Evolutionary conservation across 352 stramenopile genomes (phyloP).

Genomic region (Phytophthora melonis): DNA sequence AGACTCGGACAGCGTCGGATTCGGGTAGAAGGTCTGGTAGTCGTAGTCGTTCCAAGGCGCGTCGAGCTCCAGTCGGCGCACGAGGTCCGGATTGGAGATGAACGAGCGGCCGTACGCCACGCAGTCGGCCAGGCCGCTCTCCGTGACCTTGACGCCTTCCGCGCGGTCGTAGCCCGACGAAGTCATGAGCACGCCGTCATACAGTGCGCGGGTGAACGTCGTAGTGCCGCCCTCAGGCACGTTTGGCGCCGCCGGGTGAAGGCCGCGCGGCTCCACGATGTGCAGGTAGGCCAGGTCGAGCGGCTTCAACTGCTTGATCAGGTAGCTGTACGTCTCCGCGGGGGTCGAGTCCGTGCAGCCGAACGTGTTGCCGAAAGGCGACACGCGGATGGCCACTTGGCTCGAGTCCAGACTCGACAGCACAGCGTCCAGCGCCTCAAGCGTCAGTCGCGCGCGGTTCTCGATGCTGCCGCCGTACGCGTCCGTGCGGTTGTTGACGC

Average conservation of each 20-base stretch:
- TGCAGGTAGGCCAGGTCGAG: slow-evolving; percentile 61
- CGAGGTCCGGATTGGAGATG: slow-evolving; percentile 74
- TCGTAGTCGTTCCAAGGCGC: slow-evolving; percentile 50
- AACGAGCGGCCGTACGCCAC: slow-evolving; percentile 67
- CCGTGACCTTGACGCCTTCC: slow-evolving; percentile 44
- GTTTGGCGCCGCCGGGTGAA: slow-evolving; percentile 32
- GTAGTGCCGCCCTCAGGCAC: slow-evolving; percentile 48
- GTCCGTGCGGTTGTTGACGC: slow-evolving; percentile 34
- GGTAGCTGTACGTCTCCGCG: slow-evolving; percentile 45
- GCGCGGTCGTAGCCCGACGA: slow-evolving; percentile 54
- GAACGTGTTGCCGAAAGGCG: slow-evolving; percentile 42
- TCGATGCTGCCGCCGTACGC: slow-evolving; percentile 73
- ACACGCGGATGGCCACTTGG: slow-evolving; percentile 44
- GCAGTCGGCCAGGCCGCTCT: slow-evolving; percentile 50
- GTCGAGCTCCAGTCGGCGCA: slow-evolving; percentile 50
- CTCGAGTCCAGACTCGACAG: slow-evolving; percentile 38
- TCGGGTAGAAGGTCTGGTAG: slow-evolving; percentile 41
- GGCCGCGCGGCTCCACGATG: slow-evolving; percentile 54
- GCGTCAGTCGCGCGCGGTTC: slow-evolving; percentile 76
- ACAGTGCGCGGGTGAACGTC: slow-evolving; percentile 48
- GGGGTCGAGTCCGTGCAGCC: slow-evolving; percentile 49
- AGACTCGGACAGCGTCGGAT: slow-evolving; percentile 18
- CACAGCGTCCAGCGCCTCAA: slow-evolving; percentile 64
- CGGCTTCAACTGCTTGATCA: slow-evolving; percentile 43
- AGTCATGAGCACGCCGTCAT: slow-evolving; percentile 59